These are phyloP conservation scores for Ziziphus jujuba DNA, from an alignment of 306 rosid genomes.

Conservation along the genomic window DNA sequence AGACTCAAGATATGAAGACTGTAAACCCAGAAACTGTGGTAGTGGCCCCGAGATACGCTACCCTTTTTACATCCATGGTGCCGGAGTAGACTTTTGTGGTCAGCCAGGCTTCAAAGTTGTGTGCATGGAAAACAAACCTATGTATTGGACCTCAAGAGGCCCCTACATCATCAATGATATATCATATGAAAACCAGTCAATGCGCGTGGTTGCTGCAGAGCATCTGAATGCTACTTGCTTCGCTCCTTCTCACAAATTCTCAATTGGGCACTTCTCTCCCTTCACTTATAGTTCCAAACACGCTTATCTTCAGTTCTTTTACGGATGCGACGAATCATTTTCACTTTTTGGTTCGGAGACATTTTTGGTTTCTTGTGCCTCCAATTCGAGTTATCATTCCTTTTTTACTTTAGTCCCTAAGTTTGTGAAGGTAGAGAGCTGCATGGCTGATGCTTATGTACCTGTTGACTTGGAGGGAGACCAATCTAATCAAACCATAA, in stretches of 20 bases:
- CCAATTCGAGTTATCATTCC: not conserved
- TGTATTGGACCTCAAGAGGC: not conserved
- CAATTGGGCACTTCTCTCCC: not conserved
- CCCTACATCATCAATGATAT: not conserved
- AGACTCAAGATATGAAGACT: not conserved
- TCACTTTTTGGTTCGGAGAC: not conserved
- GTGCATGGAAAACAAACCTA: not conserved
- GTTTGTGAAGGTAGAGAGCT: not conserved
- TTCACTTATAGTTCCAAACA: not conserved
- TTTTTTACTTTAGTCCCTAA: not conserved
- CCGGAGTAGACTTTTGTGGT: not conserved
- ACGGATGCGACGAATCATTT: not conserved
- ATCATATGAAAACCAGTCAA: not conserved
- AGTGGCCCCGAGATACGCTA: conserved; percentile 1
- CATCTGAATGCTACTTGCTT: not conserved
- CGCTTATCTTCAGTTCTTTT: conserved; percentile 7
- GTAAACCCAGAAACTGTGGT: not conserved
- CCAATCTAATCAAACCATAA: not conserved
- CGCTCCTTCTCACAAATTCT: not conserved
- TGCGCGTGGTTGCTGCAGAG: conserved; percentile 1
- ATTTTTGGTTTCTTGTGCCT: not conserved
- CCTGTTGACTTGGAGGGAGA: not conserved
- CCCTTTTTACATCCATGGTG: not conserved
- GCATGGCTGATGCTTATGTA: not conserved
- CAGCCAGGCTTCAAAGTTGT: not conserved